Evolutionary conservation across 352 stramenopile genomes (phyloP).

Genomic region (Saprolegnia diclina): DNA sequence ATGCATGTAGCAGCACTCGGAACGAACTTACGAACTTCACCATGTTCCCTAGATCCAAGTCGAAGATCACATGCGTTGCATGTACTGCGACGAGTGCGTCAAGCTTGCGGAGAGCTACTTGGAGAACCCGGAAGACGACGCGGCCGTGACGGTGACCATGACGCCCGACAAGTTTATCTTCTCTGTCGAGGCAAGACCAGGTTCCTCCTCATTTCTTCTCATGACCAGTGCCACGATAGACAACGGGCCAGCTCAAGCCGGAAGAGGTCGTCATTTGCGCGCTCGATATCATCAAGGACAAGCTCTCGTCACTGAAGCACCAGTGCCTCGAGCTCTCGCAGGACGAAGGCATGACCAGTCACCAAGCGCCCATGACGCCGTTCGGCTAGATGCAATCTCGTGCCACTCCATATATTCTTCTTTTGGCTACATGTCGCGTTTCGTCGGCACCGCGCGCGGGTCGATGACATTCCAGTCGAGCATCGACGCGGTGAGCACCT

Average conservation of each 20-base stretch:
- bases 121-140: constrained; percentile 92
- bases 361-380: constrained; percentile 61
- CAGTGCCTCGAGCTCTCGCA: constrained; percentile 81
- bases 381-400: constrained; percentile 49
- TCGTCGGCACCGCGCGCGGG: background rate
- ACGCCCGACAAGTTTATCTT: constrained; percentile 95
- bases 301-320: constrained; percentile 79
- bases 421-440: background rate
- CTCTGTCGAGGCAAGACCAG: constrained; percentile 79
- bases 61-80: constrained; percentile 76
- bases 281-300: constrained; percentile 81
- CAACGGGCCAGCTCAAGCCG: constrained; percentile 74
- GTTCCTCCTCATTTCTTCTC: background rate
- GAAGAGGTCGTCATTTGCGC: constrained; percentile 84
- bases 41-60: constrained; percentile 62
- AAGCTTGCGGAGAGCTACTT: constrained; percentile 91
- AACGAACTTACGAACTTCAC: no score
- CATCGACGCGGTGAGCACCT: background rate
- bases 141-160: constrained; percentile 87
- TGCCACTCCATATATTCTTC: background rate
- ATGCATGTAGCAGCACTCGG: background rate
- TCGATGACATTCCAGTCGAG: constrained; percentile 16
- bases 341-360: constrained; percentile 50
- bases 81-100: constrained; percentile 95
- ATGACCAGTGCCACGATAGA: constrained; percentile 33